Base-by-base conservation (phyloP, 176 grass and related monocot genomes). In the Aechmea fasciata region DNA sequence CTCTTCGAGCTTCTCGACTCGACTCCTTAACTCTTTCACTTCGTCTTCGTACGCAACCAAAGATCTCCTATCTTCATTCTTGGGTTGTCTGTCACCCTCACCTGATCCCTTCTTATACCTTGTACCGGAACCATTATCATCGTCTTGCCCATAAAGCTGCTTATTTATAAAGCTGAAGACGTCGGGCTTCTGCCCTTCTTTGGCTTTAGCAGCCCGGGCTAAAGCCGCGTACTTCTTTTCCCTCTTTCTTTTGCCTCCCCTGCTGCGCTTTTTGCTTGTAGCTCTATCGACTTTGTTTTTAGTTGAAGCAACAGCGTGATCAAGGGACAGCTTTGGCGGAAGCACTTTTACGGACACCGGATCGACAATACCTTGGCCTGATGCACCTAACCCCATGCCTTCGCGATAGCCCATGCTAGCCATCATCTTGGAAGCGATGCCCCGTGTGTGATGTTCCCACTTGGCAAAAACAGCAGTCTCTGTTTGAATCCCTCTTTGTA, bases 391-490 rank as follows among this genome's bases (percentile, higher is more conserved):
- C 3, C 93, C 93, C 93, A 92, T 96, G 3, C 93, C 93, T 70
- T 92, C 89, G 19, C 83, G 73, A 62, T 96, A 96, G 10, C 93
- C 93, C 93, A 92, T 96, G 29, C 77, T 96, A 67, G 93, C 89
- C 93, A 96, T 96, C 86, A 96, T 90, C 74, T 96, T 96, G 11
- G 93, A 96, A 81, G 86, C 93, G 10, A 96, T 81, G 10, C 89
- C 93, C 33, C 93, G 87, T 7, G 89, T 96, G 55, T 96, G 93
- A 52, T 92, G 63, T 65, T 96, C 93, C 93, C 89, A 96, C 33
- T 85, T 96, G 51, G 93, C 93, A 87, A 96, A 96, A 53, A 92
- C 75, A 48, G 62, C 57, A 0, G 89, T 96, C 57, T 96, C 93
- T 49, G 93, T 85, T 71, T 96, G 93, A 71, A 92, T 67, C 47